A percentile compares a stretch with the other conserved stretches of the same genome.
phyloP scores from a whole-genome alignment of 129 eudicot genomes.

The Ambrosia trifida region DNA sequence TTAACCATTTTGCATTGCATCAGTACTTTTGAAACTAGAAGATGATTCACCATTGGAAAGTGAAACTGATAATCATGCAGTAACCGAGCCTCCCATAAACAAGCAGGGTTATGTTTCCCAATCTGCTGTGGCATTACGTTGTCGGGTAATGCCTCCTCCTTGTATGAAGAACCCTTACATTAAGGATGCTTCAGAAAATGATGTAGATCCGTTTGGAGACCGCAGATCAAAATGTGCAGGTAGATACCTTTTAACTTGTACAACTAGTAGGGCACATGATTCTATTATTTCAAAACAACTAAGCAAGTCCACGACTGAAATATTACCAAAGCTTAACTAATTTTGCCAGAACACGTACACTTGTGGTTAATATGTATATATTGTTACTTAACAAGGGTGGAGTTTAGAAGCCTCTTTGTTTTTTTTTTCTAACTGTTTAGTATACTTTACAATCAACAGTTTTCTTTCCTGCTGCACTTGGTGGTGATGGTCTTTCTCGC shows the following conservation, averaged over 20 bases:
- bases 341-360: not conserved
- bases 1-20: conserved; percentile 19
- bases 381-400: not conserved
- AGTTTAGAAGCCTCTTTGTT: not conserved
- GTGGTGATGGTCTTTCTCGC: conserved; percentile 82
- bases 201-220: conserved; percentile 68
- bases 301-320: not conserved
- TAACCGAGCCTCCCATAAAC: conserved; percentile 31
- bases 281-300: not conserved
- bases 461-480: conserved; percentile 44
- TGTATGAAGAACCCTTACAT: conserved; percentile 86
- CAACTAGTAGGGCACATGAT: not conserved
- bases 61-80: conserved; percentile 30
- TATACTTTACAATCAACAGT: conserved; percentile 40
- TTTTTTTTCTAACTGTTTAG: not conserved
- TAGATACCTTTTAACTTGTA: conserved; percentile 20
- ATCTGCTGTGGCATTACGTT: conserved; percentile 86
- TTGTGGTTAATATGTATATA: not conserved
- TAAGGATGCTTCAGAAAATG: conserved; percentile 46
- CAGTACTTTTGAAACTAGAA: conserved; percentile 37
- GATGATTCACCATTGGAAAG: conserved; percentile 39
- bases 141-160: conserved; percentile 95
- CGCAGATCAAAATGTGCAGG: conserved; percentile 89
- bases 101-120: conserved; percentile 67
- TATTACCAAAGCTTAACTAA: not conserved